Conservation (phyloP, 768 basidiomycete genomes). For the Postia placenta region DNA sequence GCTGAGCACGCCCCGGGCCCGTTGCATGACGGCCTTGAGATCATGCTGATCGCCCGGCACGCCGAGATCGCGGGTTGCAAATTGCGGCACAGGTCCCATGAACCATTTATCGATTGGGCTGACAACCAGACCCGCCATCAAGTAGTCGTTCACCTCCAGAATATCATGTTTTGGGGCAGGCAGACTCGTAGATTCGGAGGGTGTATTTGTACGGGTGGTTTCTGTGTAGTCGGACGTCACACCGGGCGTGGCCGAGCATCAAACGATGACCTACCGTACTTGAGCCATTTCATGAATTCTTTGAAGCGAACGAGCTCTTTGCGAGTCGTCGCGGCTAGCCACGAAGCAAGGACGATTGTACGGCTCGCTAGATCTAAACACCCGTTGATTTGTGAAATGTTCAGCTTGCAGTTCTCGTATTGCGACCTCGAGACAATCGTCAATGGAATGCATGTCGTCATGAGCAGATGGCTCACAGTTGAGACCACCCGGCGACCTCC, state of each 20-base stretch:
- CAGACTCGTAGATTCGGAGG: conserved; percentile 41
- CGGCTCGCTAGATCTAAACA: conserved; percentile 48
- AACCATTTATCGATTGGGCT: conserved; percentile 81
- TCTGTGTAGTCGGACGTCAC: conserved; percentile 25
- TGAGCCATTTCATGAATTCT: conserved; percentile 75
- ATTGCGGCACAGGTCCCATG: conserved; percentile 51
- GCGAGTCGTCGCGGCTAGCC: conserved; percentile 63
- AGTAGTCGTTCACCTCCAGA: conserved; percentile 75
- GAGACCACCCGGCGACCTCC: conserved; percentile 75
- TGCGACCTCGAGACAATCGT: conserved; percentile 40
- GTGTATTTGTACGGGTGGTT: conserved; percentile 44
- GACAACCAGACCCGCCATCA: conserved; percentile 60
- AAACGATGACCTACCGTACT: conserved; percentile 48
- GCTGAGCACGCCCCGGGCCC: conserved; percentile 42
- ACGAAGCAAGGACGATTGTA: conserved; percentile 58
- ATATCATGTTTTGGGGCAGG: conserved; percentile 57
- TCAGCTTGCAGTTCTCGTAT: conserved; percentile 51
- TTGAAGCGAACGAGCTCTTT: conserved; percentile 67
- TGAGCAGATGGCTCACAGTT: conserved; percentile 43
- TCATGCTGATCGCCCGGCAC: conserved; percentile 31
- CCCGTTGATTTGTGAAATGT: conserved; percentile 40
- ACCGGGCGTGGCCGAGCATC: not conserved
- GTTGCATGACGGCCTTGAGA: conserved; percentile 37
- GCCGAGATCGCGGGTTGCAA: conserved; percentile 44
- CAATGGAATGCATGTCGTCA: conserved; percentile 3